Conservation (phyloP, 2,329 filamentous ascomycete genomes). For the Talaromyces pinophilus region DNA sequence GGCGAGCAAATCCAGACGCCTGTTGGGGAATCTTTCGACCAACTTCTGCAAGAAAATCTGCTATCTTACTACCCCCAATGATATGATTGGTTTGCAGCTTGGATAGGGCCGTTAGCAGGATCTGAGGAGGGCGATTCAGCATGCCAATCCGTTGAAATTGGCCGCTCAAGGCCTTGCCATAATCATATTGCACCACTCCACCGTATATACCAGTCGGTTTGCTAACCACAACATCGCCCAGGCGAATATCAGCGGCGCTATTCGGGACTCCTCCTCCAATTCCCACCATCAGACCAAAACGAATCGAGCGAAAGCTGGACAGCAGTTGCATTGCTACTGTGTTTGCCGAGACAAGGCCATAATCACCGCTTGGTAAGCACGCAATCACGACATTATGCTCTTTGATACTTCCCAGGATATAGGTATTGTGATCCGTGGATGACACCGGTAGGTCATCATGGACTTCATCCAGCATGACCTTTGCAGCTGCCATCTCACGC, state of each 20-base stretch:
- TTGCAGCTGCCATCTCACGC: neutral
- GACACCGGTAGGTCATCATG: neutral
- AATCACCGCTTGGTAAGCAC: neutral
- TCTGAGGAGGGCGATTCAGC: conserved; percentile 4
- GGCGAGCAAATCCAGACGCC: neutral
- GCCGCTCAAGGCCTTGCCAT: neutral
- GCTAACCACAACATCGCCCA: conserved; percentile 1
- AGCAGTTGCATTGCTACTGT: neutral
- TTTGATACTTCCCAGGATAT: neutral
- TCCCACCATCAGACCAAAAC: neutral
- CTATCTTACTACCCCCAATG: neutral
- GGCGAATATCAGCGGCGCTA: neutral
- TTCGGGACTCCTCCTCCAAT: neutral
- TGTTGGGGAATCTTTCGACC: neutral
- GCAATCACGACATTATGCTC: neutral
- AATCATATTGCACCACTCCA: neutral
- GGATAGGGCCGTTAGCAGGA: neutral
- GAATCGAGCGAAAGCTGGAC: neutral
- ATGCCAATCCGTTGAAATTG: neutral
- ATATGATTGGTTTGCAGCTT: neutral
- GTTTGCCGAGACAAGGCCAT: neutral
- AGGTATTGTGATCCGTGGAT: neutral
- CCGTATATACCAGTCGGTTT: neutral
- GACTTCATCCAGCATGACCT: neutral
- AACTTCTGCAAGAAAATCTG: neutral